Conservation (phyloP, 2,329 filamentous ascomycete species). For the Aquanectria penicillioides region DNA sequence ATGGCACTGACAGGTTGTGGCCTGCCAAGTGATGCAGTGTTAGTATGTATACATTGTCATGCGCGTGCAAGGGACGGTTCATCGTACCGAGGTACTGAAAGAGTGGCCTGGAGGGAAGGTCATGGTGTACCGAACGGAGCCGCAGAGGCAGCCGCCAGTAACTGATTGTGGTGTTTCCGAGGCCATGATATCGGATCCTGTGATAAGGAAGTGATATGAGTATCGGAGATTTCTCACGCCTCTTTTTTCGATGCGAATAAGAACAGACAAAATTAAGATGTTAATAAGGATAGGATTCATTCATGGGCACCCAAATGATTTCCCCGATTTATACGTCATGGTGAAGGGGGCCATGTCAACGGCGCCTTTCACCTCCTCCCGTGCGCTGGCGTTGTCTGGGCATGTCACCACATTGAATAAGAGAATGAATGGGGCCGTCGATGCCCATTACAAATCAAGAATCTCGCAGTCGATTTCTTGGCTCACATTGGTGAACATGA, state of each 20-base stretch:
- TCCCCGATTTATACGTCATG: constrained; percentile 25
- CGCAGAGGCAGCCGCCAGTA: constrained; percentile 63
- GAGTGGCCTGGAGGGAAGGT: constrained; percentile 57
- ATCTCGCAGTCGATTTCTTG: too few species aligned
- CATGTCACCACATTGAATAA: too few species aligned
- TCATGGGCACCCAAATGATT: constrained; percentile 8
- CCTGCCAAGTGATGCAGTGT: constrained; percentile 39
- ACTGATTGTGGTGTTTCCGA: constrained; percentile 48
- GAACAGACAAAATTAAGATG: too few species aligned
- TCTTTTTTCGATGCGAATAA: too few species aligned
- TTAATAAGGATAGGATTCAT: constrained; percentile 12
- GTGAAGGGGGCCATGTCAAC: constrained; percentile 36
- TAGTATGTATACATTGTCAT: constrained; percentile 6
- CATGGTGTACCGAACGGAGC: constrained; percentile 58
- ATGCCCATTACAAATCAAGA: too few species aligned
- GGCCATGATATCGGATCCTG: constrained; percentile 32
- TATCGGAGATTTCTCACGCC: too few species aligned
- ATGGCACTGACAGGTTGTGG: constrained; percentile 63
- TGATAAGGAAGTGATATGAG: not conserved
- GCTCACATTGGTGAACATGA: too few species aligned
- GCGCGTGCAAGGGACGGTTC: not conserved
- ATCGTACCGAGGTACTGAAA: constrained; percentile 49
- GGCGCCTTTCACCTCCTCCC: constrained; percentile 38
- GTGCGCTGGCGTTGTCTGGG: not conserved
- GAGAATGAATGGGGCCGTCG: too few species aligned